These are phyloP conservation scores for Pelagomonas calceolata DNA, from an alignment of 108 stramenopile species.

Conservation along the genomic window DNA sequence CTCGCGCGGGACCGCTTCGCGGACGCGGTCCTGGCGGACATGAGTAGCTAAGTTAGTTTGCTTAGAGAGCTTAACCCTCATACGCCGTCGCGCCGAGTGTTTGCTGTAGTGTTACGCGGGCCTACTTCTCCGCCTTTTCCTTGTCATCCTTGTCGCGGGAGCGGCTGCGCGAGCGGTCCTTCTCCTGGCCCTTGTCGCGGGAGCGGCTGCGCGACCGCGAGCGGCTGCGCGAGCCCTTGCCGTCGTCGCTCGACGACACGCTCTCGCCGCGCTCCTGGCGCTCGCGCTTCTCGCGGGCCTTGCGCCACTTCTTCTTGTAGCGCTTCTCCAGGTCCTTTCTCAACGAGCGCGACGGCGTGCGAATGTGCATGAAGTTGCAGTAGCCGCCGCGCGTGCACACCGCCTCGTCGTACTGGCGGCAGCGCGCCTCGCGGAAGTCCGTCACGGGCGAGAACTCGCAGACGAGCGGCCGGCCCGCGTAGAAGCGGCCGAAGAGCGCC, in stretches of 20 bases:
- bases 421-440: constrained; percentile 88
- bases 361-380: constrained; percentile 95
- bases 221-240: neutral
- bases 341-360: neutral
- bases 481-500: constrained; percentile 77
- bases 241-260: neutral
- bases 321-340: neutral
- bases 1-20: too few relatives aligned
- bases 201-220: neutral
- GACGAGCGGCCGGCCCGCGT: constrained; percentile 72
- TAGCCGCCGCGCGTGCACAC: constrained; percentile 73
- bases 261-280: neutral
- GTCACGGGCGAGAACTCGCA: constrained; percentile 89
- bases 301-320: neutral
- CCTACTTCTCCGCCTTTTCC: neutral
- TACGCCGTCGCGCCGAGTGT: too few relatives aligned
- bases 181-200: too few relatives aligned
- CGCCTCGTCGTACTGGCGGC: constrained; percentile 75
- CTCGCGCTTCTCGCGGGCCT: neutral
- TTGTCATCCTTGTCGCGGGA: neutral
- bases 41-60: too few relatives aligned
- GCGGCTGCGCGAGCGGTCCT: neutral
- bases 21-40: too few relatives aligned
- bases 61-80: too few relatives aligned
- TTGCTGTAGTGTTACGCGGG: too few relatives aligned